A percentile compares a stretch with the other conserved stretches of the same genome.
Evolutionary conservation across 805 yeast genomes (phyloP).

Genomic region (Debaryomyces prosopidis): DNA sequence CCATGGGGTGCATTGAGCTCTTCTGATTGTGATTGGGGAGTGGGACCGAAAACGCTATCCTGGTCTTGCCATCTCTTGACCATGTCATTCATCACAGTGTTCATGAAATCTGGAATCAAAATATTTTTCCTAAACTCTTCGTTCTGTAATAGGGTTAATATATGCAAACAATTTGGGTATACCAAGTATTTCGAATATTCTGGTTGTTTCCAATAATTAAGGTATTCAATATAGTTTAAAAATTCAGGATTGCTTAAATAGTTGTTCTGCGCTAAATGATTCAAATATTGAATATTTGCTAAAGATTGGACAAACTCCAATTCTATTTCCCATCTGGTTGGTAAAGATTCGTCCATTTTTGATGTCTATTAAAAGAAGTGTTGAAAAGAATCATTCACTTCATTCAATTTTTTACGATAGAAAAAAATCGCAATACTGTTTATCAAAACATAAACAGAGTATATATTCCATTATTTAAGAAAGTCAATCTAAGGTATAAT

Average conservation of each 20-base stretch:
- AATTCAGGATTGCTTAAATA: slow-evolving; percentile 72
- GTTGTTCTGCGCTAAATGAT: slow-evolving; percentile 82
- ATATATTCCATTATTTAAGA: neutral
- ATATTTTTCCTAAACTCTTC: slow-evolving; percentile 56
- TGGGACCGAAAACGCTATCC: slow-evolving; percentile 6
- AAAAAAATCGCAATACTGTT: neutral
- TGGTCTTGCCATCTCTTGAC: slow-evolving; percentile 63
- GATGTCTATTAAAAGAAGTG: slow-evolving; percentile 1
- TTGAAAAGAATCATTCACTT: neutral
- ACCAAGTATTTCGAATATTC: slow-evolving; percentile 69
- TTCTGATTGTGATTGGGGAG: neutral
- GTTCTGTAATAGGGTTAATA: slow-evolving; percentile 62
- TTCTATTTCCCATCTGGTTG: slow-evolving; percentile 86
- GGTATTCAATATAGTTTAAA: slow-evolving; percentile 71
- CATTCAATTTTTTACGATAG: neutral
- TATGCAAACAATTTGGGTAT: slow-evolving; percentile 86
- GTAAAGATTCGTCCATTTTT: slow-evolving; percentile 35
- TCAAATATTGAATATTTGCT: slow-evolving; percentile 84
- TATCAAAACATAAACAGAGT: neutral
- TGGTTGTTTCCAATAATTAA: slow-evolving; percentile 83
- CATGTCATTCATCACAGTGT: slow-evolving; percentile 71
- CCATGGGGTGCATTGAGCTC: neutral
- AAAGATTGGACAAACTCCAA: slow-evolving; percentile 93
- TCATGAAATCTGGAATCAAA: slow-evolving; percentile 55
- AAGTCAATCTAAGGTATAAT: neutral